Evolutionary conservation across 2,329 filamentous ascomycete genomes (phyloP).

Genomic region (Aspergillus floridensis): DNA sequence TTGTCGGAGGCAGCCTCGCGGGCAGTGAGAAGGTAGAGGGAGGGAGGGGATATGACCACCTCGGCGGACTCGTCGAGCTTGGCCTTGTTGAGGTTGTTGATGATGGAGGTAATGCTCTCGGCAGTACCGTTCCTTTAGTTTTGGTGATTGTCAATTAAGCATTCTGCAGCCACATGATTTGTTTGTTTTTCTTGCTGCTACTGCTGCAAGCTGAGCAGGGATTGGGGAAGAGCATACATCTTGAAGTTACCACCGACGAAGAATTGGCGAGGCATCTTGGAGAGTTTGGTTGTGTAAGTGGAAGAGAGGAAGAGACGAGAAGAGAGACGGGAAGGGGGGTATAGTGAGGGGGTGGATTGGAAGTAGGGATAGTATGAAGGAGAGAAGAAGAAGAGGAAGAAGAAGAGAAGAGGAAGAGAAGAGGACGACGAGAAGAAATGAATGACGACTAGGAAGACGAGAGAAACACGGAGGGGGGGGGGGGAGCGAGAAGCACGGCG

Average conservation of each 20-base stretch:
- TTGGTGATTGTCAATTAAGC: too few relatives aligned
- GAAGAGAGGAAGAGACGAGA: constrained; percentile 11
- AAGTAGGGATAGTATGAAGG: constrained; percentile 4
- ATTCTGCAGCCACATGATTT: too few relatives aligned
- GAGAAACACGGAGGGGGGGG: neutral
- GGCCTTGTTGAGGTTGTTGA: constrained; percentile 83
- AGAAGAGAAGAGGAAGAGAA: constrained; percentile 16
- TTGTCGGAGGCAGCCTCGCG: constrained; percentile 72
- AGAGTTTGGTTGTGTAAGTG: constrained; percentile 18
- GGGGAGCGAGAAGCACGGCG: neutral
- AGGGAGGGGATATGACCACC: constrained; percentile 88
- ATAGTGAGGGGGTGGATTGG: constrained; percentile 2
- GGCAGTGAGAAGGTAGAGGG: constrained; percentile 85
- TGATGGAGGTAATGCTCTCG: constrained; percentile 85
- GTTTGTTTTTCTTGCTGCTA: too few relatives aligned
- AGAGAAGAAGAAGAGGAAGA: constrained; percentile 3
- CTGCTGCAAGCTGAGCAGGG: constrained; percentile 25
- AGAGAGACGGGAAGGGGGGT: constrained; percentile 6
- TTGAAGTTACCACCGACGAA: constrained; percentile 99
- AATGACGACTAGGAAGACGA: constrained; percentile 12
- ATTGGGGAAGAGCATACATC: constrained; percentile 64
- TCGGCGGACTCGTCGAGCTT: constrained; percentile 65
- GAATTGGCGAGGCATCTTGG: constrained; percentile 90
- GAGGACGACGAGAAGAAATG: constrained; percentile 11
- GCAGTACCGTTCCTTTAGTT: constrained; percentile 81